These are phyloP conservation scores for Penicillium antarcticum DNA, from an alignment of 495 filamentous ascomycete species.

Conservation along the genomic window DNA sequence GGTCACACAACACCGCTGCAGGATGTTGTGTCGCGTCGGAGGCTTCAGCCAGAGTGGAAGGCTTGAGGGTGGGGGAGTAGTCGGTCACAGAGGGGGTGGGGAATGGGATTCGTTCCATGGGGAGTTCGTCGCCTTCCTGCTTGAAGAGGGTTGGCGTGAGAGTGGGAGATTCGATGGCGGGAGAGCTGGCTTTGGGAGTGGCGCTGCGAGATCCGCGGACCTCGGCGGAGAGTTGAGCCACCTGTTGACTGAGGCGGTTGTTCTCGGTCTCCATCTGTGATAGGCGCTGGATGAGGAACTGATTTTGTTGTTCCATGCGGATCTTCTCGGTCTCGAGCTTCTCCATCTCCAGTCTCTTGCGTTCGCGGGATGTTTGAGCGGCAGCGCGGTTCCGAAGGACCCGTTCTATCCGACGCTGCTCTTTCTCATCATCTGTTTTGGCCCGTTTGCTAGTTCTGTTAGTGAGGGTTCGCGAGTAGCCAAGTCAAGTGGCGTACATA, in stretches of 20 bases:
- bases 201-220: conserved; percentile 48
- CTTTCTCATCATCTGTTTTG: conserved; percentile 98
- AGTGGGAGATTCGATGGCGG: conserved; percentile 40
- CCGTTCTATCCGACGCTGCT: conserved; percentile 94
- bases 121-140: conserved; percentile 51
- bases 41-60: conserved; percentile 60
- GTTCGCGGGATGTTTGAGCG: conserved; percentile 92
- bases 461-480: not conserved
- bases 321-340: conserved; percentile 75
- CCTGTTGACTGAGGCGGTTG: conserved; percentile 59
- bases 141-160: conserved; percentile 52
- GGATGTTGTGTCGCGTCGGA: conserved; percentile 99
- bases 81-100: conserved; percentile 47
- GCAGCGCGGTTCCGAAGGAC: conserved; percentile 94
- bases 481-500: conserved; percentile 39
- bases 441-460: conserved; percentile 72
- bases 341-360: conserved; percentile 93
- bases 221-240: conserved; percentile 61
- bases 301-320: conserved; percentile 63
- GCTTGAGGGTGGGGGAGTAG: conserved; percentile 48
- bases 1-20: conserved; percentile 99
- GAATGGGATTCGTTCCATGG: conserved; percentile 47
- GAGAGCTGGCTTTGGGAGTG: conserved; percentile 37
- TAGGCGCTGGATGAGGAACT: conserved; percentile 64
- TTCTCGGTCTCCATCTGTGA: conserved; percentile 63